Conservation (phyloP, 1,284 basidiomycete species). For the Cutaneotrichosporon cavernicola region DNA sequence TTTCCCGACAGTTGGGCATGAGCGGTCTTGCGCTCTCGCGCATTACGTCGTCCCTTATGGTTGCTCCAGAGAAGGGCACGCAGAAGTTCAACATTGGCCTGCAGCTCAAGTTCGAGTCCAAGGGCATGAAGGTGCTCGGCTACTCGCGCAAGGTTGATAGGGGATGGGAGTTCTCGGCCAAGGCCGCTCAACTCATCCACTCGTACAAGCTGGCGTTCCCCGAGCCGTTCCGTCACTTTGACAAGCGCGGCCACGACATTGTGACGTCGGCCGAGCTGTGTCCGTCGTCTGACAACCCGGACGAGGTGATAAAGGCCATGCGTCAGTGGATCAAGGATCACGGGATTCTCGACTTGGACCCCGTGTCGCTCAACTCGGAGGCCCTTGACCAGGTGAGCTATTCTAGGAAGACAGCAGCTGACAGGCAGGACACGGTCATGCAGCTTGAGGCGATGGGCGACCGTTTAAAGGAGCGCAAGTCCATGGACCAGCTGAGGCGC, state of each 20-base stretch:
- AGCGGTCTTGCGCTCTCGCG: conserved; percentile 75
- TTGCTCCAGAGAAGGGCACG: conserved; percentile 67
- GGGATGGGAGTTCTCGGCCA: conserved; percentile 92
- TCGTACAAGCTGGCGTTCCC: conserved; percentile 83
- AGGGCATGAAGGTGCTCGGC: conserved; percentile 91
- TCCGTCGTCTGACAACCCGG: conserved; percentile 62
- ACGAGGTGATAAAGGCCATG: conserved; percentile 70
- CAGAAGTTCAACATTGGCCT: conserved; percentile 85
- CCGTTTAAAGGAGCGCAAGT: conserved; percentile 10
- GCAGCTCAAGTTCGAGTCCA: conserved; percentile 94
- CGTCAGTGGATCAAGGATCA: conserved; percentile 83
- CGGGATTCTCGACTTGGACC: conserved; percentile 85
- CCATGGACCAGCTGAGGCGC: conserved; percentile 69
- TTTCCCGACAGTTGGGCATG: conserved; percentile 68
- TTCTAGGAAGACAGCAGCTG: background rate
- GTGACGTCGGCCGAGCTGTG: conserved; percentile 72
- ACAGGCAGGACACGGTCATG: conserved; percentile 65
- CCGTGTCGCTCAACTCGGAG: conserved; percentile 88
- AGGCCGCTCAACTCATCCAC: conserved; percentile 73
- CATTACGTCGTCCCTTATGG: conserved; percentile 91
- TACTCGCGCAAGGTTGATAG: conserved; percentile 82
- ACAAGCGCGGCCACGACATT: conserved; percentile 70
- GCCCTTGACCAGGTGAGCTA: conserved; percentile 68
- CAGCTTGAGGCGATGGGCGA: conserved; percentile 63
- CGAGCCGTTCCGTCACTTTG: conserved; percentile 71